These are phyloP conservation scores for Yarrowia sp. DNA, from an alignment of 805 yeast genomes.

Conservation along the genomic window DNA sequence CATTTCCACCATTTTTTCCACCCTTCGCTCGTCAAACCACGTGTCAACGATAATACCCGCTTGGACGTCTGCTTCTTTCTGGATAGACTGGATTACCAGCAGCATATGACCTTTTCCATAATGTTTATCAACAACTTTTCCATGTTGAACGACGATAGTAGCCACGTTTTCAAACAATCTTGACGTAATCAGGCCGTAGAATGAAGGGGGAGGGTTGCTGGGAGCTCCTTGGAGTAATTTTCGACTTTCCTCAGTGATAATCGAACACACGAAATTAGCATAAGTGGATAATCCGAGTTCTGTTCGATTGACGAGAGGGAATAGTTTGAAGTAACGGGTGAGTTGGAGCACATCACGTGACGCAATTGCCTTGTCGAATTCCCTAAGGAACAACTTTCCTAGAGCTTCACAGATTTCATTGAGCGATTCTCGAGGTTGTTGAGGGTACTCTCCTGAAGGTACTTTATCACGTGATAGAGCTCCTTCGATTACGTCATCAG, in stretches of 20 bases:
- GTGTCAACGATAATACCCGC: conserved; percentile 85
- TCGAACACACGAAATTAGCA: conserved; percentile 80
- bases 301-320: conserved; percentile 78
- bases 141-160: conserved; percentile 79
- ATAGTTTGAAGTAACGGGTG: conserved; percentile 77
- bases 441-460: conserved; percentile 84
- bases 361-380: conserved; percentile 70
- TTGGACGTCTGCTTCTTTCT: conserved; percentile 89
- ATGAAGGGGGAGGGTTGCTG: conserved; percentile 31
- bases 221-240: conserved; percentile 46
- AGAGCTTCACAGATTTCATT: conserved; percentile 59
- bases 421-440: conserved; percentile 61
- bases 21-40: conserved; percentile 67
- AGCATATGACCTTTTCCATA: conserved; percentile 64
- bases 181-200: conserved; percentile 43
- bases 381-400: conserved; percentile 53
- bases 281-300: conserved; percentile 74
- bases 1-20: conserved; percentile 11
- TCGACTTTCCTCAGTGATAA: conserved; percentile 77
- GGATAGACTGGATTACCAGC: conserved; percentile 68
- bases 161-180: conserved; percentile 78
- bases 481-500: conserved; percentile 55
- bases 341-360: conserved; percentile 63
- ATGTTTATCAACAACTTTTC: conserved; percentile 68
- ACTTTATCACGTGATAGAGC: conserved; percentile 75